These are phyloP conservation scores for Peronospora farinosa DNA, from an alignment of 352 stramenopile genomes.

Conservation along the genomic window DNA sequence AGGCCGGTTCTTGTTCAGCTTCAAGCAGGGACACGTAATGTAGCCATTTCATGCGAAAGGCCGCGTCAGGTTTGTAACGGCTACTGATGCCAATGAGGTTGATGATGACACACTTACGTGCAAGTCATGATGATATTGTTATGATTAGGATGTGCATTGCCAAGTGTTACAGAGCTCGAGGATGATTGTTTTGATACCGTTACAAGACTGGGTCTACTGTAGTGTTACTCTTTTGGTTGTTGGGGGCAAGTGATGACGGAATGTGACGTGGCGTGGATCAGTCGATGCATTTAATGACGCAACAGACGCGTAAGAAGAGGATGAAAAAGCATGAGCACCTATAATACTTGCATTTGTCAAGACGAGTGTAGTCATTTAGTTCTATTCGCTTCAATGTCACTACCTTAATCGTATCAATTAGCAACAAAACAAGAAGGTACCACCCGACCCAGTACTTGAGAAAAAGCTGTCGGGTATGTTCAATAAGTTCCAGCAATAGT, in stretches of 20 bases:
- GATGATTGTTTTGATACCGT: not conserved
- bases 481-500: not conserved
- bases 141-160: conserved; percentile 56
- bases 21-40: conserved; percentile 2
- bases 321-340: conserved; percentile 34
- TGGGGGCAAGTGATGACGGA: conserved; percentile 3
- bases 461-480: not conserved
- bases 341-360: not conserved
- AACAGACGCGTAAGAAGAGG: conserved; percentile 49
- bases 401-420: not conserved
- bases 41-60: conserved; percentile 24
- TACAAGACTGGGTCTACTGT: too few relatives aligned
- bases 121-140: conserved; percentile 49
- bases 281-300: conserved; percentile 55
- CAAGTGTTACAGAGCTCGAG: conserved; percentile 75
- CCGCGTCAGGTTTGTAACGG: conserved; percentile 1
- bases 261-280: conserved; percentile 25
- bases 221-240: conserved; percentile 1
- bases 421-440: not conserved
- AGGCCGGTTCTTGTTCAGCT: not conserved
- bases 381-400: not conserved
- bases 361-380: not conserved
- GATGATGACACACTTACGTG: not conserved
- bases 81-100: not conserved
- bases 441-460: not conserved